These are phyloP conservation scores for Candida dajiaensis DNA, from an alignment of 805 yeast genomes.

Conservation along the genomic window DNA sequence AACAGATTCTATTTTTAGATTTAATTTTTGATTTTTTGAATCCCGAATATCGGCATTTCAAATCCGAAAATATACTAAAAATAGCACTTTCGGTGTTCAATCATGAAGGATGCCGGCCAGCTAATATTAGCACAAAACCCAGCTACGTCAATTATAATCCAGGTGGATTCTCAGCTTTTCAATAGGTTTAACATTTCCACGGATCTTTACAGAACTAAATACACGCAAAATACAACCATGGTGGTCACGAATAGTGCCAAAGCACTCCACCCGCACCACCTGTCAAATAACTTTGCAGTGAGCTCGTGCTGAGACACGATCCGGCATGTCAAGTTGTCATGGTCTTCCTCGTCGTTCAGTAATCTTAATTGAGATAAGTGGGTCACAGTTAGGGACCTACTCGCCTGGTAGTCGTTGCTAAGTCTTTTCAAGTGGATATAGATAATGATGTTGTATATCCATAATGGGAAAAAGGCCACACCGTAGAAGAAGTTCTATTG, in stretches of 20 bases:
- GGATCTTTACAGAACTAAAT: neutral
- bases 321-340: constrained; percentile 5
- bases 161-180: no score
- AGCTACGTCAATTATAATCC: no score
- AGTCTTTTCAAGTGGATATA: constrained; percentile 2
- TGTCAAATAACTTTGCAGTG: constrained; percentile 5
- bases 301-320: constrained; percentile 13
- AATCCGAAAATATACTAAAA: no score
- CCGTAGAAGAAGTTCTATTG: constrained; percentile 21
- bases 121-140: no score
- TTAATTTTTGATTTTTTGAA: no score
- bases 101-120: no score
- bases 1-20: no score
- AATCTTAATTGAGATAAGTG: neutral
- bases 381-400: constrained; percentile 8
- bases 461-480: constrained; percentile 11
- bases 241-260: constrained; percentile 7
- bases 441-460: constrained; percentile 15
- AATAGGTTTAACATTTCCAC: no score
- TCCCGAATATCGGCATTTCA: no score
- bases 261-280: constrained; percentile 16
- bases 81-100: no score
- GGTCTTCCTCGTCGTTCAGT: constrained; percentile 8
- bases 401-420: constrained; percentile 10
- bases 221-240: neutral